phyloP scores from a whole-genome alignment of 2,329 filamentous ascomycete genomes.

The Chaetomium sp. region DNA sequence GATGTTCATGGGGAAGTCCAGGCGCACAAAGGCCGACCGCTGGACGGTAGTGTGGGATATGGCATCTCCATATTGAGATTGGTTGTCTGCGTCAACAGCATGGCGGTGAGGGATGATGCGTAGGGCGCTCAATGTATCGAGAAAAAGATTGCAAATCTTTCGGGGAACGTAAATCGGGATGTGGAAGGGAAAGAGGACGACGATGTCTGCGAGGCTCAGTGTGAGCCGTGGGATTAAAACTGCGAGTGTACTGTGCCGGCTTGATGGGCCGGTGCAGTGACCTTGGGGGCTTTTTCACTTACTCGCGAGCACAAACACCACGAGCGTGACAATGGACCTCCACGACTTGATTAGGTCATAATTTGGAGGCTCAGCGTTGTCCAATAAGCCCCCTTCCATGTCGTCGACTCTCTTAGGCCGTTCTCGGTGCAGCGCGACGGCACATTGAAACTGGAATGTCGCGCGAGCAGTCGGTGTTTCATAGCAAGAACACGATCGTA shows the following conservation, averaged over 20 bases:
- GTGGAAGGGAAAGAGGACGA: constrained; percentile 69
- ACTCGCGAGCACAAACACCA: constrained; percentile 72
- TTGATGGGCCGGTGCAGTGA: not conserved
- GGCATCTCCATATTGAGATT: not conserved
- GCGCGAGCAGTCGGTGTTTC: constrained; percentile 10
- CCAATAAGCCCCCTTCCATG: constrained; percentile 13
- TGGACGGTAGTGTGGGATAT: constrained; percentile 37
- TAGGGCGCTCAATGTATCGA: constrained; percentile 46
- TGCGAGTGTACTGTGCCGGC: not conserved
- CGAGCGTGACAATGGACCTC: constrained; percentile 69
- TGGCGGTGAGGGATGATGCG: constrained; percentile 57
- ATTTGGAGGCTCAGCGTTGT: constrained; percentile 34
- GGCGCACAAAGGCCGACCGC: constrained; percentile 48
- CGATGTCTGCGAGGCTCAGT: constrained; percentile 54
- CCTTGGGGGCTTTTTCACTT: constrained; percentile 43
- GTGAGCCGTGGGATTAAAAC: not conserved
- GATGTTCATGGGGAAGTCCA: constrained; percentile 68
- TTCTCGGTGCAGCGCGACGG: not conserved
- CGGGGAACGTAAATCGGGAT: constrained; percentile 64
- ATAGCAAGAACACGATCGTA: constrained; percentile 8
- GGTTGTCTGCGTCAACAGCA: constrained; percentile 35
- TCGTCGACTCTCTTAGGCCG: constrained; percentile 16
- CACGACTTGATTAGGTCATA: constrained; percentile 62
- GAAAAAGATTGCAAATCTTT: constrained; percentile 47
- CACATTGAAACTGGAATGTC: constrained; percentile 6